These are phyloP conservation scores for Cladosporium oxysporum DNA, from an alignment of 2,329 filamentous ascomycete genomes.

Conservation along the genomic window DNA sequence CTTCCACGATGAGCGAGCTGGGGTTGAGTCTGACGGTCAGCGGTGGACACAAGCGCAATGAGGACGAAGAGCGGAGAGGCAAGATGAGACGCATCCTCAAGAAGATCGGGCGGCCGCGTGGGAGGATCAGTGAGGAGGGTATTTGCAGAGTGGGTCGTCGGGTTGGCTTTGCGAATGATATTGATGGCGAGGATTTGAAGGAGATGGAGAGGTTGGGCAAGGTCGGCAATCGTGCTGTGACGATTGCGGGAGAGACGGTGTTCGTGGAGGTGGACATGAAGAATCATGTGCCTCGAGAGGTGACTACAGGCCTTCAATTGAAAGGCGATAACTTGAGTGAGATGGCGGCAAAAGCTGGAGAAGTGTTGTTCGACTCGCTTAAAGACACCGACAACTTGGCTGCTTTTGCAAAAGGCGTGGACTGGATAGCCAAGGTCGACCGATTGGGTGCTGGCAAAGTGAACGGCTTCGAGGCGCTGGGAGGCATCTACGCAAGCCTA, in stretches of 20 bases:
- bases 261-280: constrained; percentile 38
- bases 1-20: constrained; percentile 44
- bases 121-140: constrained; percentile 71
- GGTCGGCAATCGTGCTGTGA: constrained; percentile 38
- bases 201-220: constrained; percentile 25
- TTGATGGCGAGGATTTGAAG: constrained; percentile 26
- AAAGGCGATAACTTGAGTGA: constrained; percentile 60
- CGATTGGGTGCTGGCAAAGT: constrained; percentile 69
- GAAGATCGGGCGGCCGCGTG: constrained; percentile 67
- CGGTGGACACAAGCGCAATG: constrained; percentile 41
- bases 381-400: constrained; percentile 62
- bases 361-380: constrained; percentile 67
- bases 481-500: constrained; percentile 71
- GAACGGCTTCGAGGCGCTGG: constrained; percentile 76
- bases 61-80: constrained; percentile 55
- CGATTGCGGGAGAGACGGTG: constrained; percentile 40
- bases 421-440: constrained; percentile 68
- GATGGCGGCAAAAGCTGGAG: constrained; percentile 62
- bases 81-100: constrained; percentile 64
- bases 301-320: constrained; percentile 54
- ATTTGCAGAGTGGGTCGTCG: constrained; percentile 70
- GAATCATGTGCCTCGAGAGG: constrained; percentile 48
- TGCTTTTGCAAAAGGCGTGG: constrained; percentile 70
- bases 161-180: constrained; percentile 59
- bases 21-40: constrained; percentile 43